These are phyloP conservation scores for Talaromyces rugulosus DNA, from an alignment of 2,329 filamentous ascomycete species.

Conservation along the genomic window DNA sequence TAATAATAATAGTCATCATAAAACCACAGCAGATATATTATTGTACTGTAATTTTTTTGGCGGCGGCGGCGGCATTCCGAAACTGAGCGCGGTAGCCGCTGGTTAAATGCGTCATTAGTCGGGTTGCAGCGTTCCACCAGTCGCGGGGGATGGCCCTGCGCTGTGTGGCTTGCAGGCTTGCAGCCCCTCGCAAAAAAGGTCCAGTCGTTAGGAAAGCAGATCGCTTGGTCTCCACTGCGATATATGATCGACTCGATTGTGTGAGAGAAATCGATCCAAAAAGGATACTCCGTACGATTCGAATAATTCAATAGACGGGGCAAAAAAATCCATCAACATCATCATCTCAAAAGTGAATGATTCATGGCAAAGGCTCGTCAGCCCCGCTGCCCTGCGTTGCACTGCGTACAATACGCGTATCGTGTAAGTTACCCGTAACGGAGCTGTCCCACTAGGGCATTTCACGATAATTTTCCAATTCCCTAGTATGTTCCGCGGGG, in stretches of 20 bases:
- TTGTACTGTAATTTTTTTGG: background rate
- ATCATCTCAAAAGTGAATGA: background rate
- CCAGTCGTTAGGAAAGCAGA: background rate
- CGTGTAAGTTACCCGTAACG: background rate
- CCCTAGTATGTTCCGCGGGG: background rate
- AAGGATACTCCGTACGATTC: background rate
- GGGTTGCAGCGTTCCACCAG: background rate
- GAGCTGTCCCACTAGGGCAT: background rate
- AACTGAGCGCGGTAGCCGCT: background rate
- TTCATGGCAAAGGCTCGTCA: background rate
- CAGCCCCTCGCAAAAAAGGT: background rate
- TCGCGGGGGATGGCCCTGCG: background rate
- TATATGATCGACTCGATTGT: background rate
- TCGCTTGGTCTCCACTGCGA: background rate
- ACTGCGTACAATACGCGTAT: background rate
- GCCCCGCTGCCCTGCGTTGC: background rate
- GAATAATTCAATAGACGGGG: background rate
- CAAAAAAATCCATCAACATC: background rate
- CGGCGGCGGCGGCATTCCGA: background rate
- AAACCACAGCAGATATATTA: background rate
- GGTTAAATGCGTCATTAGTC: constrained; percentile 2
- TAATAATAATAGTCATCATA: background rate
- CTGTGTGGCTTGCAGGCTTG: background rate
- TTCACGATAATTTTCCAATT: background rate
- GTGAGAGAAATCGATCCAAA: background rate